Base-by-base conservation (phyloP, 2,329 filamentous ascomycete species). In the Botrytis galanthina region DNA sequence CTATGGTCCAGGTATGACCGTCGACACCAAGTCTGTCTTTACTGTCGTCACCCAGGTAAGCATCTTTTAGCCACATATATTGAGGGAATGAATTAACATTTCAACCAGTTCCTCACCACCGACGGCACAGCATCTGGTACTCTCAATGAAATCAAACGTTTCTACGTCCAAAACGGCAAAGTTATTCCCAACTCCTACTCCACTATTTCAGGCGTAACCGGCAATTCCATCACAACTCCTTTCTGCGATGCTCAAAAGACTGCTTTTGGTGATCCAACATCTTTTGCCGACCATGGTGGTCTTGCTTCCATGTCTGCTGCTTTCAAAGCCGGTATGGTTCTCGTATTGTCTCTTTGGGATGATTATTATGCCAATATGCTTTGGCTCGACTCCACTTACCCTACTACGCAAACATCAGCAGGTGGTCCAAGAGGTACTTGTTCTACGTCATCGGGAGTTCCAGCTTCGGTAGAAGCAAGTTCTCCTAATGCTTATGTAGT, bases 361-460 rank as follows among this genome's bases (percentile, higher is more conserved):
- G 84, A 85, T 75, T 87, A 92, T 82, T 82, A 87, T 74, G 83
- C 87, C 79, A 86, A 91, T 83, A 93, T 93, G 91, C 87, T 91
- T 79, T 93, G 92, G 92, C 87, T 94, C 78, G 91, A 93, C 84
- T 88, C 87, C 75, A 87, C 84, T 80, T 91, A 87, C 84, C 90
- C 91, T 67, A 83, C 84, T 74, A 80, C 82, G 75, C 78, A 83
- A 44, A 84, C 83, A 70, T 76, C 74, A 2, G 84, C 84, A 44
- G 89, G 89, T 76, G 81, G 84, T 73, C 82, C 83, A 60, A 87
- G 89, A 78, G 89, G 89, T 72, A 82, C 83, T 51, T 91, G 89
- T 81, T 73, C 84, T 68, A 85, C 83, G 64, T 82, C 80, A 76
- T 87, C 86, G 32, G 89, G 89, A 61, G 84, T 82, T 46, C 88